Evolutionary conservation across 805 yeast genomes (phyloP), one percentile per base, ranked within the genome.

Genomic region (Candida sonorensis): DNA sequence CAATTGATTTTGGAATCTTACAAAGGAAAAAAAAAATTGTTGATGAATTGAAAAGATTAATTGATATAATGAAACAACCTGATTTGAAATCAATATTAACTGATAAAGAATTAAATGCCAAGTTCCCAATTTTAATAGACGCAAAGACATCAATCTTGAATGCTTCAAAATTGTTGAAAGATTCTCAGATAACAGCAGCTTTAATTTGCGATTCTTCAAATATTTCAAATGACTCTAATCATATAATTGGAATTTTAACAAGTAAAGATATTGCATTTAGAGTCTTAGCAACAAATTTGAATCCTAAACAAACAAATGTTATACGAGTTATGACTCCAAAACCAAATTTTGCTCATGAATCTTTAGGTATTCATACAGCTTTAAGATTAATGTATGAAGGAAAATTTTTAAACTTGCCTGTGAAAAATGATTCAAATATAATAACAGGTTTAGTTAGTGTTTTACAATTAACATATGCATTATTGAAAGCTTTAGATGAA

Each of bases 371-470:
- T n/a, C 62, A 64, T 34, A 55, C 60, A 5, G 72, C 71, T 6
- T 43, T 67, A 33, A 51, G 69, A 38, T 42, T 64, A 34, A 67
- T 67, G 73, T 67, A 61, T 37, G 66, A 62, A 30, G 73, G 72
- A 0, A 63, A 65, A 36, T 67, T 61, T 34, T 38, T 67, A 30
- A 67, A 65, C 35, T 42, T 67, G 30, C 73, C 73, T 1, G 62
- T 66, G 7, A 55, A 54, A 27, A 53, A 59, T 37, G 43, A 46
- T 6, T 15, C 36, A 1, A 48, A 51, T 4, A 40, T 35, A 18
- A 52, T 67, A 3, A 50, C 61, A n/a, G 72, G 70, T 2, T 50
- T 67, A 5, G 62, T 66, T 6, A 62, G 65, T 38, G 71, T 67
- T 3, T 42, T 67, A 15, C 68, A 66, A 31, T 37, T 67, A 31